A percentile compares a stretch with the other conserved stretches of the same genome.
phyloP scores from a whole-genome alignment of 345 rosid genomes.

The Salix purpurea region DNA sequence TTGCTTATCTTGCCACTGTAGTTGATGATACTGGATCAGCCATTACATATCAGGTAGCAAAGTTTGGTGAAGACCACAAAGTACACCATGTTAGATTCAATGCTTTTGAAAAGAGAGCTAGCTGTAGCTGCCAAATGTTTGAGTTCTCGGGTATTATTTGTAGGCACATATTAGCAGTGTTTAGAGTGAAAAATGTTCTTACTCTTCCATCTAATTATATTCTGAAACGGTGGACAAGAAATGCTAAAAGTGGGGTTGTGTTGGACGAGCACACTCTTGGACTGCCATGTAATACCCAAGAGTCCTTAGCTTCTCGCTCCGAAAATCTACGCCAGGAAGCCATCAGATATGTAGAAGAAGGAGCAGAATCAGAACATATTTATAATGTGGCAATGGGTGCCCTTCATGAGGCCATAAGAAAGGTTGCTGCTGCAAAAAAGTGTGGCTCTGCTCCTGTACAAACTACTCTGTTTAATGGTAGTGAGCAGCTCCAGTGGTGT shows the following conservation, averaged over 20 bases:
- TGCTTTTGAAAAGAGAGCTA: slow-evolving; percentile 53
- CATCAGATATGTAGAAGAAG: slow-evolving; percentile 55
- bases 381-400: slow-evolving; percentile 45
- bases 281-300: slow-evolving; percentile 40
- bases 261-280: slow-evolving; percentile 38
- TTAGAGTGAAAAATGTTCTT: slow-evolving; percentile 62
- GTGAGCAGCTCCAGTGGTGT: slow-evolving; percentile 35
- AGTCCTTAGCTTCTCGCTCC: slow-evolving; percentile 54
- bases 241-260: slow-evolving; percentile 52
- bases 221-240: slow-evolving; percentile 58
- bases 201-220: slow-evolving; percentile 60
- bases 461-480: slow-evolving; percentile 29
- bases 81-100: slow-evolving; percentile 51
- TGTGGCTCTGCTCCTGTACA: slow-evolving; percentile 35
- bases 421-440: slow-evolving; percentile 37
- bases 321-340: slow-evolving; percentile 59
- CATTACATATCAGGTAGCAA: slow-evolving; percentile 46
- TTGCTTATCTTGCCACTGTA: slow-evolving; percentile 42
- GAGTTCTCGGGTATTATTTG: slow-evolving; percentile 66
- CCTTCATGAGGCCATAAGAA: slow-evolving; percentile 55
- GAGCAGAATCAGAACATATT: slow-evolving; percentile 36
- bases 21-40: slow-evolving; percentile 38
- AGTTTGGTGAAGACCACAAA: slow-evolving; percentile 58
- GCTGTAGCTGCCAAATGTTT: slow-evolving; percentile 67
- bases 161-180: slow-evolving; percentile 57